Conservation (phyloP, 2,329 filamentous ascomycete species). For the Penicillium occitanis region DNA sequence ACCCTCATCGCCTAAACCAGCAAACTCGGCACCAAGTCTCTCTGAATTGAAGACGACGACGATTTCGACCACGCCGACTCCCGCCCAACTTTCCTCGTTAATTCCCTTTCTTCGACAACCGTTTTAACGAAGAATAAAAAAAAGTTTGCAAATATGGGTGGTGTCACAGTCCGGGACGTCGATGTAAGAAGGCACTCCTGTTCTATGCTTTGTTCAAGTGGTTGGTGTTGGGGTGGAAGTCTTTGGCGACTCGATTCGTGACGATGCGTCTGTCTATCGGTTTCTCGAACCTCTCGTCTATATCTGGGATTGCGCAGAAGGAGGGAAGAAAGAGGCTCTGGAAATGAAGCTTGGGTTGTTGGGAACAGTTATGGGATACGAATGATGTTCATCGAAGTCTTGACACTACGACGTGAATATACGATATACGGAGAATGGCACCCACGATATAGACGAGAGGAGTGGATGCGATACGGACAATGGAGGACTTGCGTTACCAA, state of each 20-base stretch:
- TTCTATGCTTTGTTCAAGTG: conserved; percentile 24
- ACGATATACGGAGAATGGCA: conserved; percentile 22
- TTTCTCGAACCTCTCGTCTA: not conserved
- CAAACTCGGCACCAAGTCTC: conserved; percentile 2
- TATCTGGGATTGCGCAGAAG: conserved; percentile 7
- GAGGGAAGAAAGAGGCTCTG: not conserved
- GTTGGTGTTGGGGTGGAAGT: not conserved
- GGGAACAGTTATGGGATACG: not conserved
- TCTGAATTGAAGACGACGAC: conserved; percentile 28
- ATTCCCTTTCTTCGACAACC: conserved; percentile 24
- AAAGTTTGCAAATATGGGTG: conserved; percentile 60
- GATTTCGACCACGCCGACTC: conserved; percentile 36
- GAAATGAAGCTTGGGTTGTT: not conserved
- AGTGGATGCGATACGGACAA: not conserved
- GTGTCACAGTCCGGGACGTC: conserved; percentile 67
- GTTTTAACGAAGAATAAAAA: conserved; percentile 28
- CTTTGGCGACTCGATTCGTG: not conserved
- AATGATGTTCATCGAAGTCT: not conserved
- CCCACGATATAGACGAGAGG: conserved; percentile 13
- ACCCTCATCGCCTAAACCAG: conserved; percentile 31
- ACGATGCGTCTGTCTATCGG: not conserved
- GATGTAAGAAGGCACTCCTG: conserved; percentile 50
- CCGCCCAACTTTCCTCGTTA: conserved; percentile 31
- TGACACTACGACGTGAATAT: not conserved
- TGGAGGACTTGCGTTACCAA: not conserved